Evolutionary conservation across 441 rosid genomes (phyloP).

Genomic region (Omphalea diandra): DNA sequence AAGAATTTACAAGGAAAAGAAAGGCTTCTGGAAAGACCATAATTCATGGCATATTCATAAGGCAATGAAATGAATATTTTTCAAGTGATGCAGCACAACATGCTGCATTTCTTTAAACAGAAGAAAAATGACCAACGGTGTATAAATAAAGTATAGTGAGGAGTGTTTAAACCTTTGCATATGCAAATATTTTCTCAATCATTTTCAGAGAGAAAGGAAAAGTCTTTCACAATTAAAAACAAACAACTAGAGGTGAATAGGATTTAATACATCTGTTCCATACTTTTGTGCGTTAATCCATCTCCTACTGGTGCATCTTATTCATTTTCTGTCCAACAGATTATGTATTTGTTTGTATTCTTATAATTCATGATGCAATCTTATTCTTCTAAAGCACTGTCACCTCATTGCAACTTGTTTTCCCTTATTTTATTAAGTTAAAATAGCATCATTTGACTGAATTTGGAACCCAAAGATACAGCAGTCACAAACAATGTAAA

Average conservation of each 20-base stretch:
- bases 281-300: background rate
- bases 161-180: background rate
- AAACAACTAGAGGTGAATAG: background rate
- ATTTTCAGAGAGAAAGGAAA: too few species aligned
- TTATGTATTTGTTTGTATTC: background rate
- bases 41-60: constrained; percentile 1
- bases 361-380: background rate
- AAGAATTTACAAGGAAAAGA: too few species aligned
- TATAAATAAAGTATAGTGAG: background rate
- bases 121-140: background rate
- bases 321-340: background rate
- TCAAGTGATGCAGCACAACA: background rate
- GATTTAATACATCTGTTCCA: background rate
- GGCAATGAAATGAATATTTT: background rate
- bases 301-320: background rate
- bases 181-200: too few species aligned
- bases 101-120: background rate
- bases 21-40: background rate
- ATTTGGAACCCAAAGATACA: background rate
- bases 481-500: background rate
- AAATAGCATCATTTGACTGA: background rate
- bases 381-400: background rate
- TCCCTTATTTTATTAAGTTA: background rate
- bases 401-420: background rate
- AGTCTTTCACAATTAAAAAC: background rate